Evolutionary conservation across 2,329 filamentous ascomycete species (phyloP).

Genomic region (Colletotrichum sp.): DNA sequence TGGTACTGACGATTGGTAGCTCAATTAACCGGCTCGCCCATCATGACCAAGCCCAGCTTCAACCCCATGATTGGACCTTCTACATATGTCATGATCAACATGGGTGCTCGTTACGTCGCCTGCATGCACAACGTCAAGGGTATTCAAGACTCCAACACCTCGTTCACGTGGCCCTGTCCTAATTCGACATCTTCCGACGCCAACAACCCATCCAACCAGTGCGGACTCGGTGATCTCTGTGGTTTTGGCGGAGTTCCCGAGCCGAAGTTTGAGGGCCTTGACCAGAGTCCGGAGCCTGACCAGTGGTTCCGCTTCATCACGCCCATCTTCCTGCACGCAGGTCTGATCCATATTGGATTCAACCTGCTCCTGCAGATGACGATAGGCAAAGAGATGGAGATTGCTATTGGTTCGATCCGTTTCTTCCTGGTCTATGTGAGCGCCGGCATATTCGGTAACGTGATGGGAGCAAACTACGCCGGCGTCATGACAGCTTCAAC

Average conservation of each 20-base stretch:
- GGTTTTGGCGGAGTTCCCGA: constrained; percentile 81
- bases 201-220: constrained; percentile 55
- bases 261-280: constrained; percentile 59
- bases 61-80: constrained; percentile 98
- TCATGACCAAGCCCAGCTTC: constrained; percentile 82
- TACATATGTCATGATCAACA: constrained; percentile 88
- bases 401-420: constrained; percentile 83
- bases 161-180: constrained; percentile 78
- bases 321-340: constrained; percentile 94
- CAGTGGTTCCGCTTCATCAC: constrained; percentile 98
- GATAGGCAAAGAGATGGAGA: constrained; percentile 90
- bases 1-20: constrained; percentile 46
- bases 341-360: constrained; percentile 93
- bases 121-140: constrained; percentile 88
- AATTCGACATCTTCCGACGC: constrained; percentile 69
- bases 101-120: constrained; percentile 90
- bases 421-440: constrained; percentile 91
- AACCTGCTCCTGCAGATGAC: constrained; percentile 93
- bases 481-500: constrained; percentile 81
- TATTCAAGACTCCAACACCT: constrained; percentile 58
- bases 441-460: constrained; percentile 93
- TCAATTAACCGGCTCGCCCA: constrained; percentile 77
- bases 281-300: constrained; percentile 70
- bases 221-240: constrained; percentile 80
- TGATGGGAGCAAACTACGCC: constrained; percentile 93